phyloP scores from a whole-genome alignment of 768 basidiomycete species.

The Trametes cubensis region DNA sequence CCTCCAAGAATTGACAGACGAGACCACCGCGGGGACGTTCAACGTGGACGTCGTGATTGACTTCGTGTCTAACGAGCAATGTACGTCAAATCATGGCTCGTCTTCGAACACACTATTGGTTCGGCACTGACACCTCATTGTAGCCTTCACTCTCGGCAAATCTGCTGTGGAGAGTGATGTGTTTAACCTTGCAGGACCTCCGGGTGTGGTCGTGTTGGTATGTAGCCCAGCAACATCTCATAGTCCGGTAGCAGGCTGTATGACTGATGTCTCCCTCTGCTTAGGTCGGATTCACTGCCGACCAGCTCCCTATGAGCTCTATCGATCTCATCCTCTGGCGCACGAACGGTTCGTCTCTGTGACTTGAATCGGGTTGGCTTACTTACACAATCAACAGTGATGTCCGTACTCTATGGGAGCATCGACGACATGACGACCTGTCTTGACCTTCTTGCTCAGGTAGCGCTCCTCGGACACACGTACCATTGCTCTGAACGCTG shows the following conservation, averaged over 20 bases:
- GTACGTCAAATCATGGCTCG: neutral
- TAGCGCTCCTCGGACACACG: neutral
- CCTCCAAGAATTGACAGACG: conserved; percentile 5
- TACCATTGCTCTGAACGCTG: neutral
- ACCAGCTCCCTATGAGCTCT: conserved; percentile 10
- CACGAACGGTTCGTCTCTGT: neutral
- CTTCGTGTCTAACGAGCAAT: conserved; percentile 13
- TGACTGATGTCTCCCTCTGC: neutral
- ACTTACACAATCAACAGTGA: too few species aligned
- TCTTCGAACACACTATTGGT: neutral
- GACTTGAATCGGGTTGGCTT: too few species aligned
- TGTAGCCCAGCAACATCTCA: neutral
- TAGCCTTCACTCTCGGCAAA: conserved; percentile 6
- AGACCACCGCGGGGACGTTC: conserved; percentile 1
- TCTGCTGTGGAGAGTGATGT: neutral
- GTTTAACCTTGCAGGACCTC: neutral
- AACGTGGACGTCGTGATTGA: conserved; percentile 20
- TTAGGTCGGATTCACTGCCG: conserved; percentile 6
- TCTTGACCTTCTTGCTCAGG: conserved; percentile 13
- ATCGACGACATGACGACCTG: conserved; percentile 12
- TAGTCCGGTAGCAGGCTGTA: neutral
- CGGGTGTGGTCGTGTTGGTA: conserved; percentile 4
- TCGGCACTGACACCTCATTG: neutral
- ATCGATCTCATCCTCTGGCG: conserved; percentile 4
- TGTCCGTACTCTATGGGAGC: conserved; percentile 8